Percentiles rank a stretch among this genome's conserved stretches.
These are phyloP conservation scores for Cystofilobasidium bisporidii DNA, from an alignment of 768 basidiomycete genomes.

Conservation along the genomic window DNA sequence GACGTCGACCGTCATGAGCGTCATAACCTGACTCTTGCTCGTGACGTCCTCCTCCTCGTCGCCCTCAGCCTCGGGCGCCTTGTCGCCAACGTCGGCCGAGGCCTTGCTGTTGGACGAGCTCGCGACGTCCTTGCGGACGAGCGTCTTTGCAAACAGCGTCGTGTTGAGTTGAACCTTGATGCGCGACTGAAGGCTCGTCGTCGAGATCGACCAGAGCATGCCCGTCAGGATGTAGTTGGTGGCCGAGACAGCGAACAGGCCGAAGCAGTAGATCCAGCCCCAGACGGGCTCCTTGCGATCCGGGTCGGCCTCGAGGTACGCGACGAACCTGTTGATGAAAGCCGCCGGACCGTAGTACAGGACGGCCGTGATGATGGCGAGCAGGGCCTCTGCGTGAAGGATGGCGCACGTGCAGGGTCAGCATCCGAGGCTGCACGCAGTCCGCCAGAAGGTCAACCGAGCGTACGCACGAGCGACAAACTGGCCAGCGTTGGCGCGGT, in stretches of 20 bases:
- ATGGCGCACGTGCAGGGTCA: not conserved
- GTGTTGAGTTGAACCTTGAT: conserved; percentile 70
- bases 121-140: conserved; percentile 73
- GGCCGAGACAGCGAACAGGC: conserved; percentile 36
- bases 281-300: conserved; percentile 50
- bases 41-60: conserved; percentile 48
- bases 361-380: conserved; percentile 37
- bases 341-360: conserved; percentile 44
- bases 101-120: conserved; percentile 36
- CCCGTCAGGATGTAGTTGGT: conserved; percentile 41
- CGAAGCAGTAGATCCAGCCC: conserved; percentile 58
- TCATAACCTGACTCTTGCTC: conserved; percentile 64
- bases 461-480: conserved; percentile 35
- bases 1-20: conserved; percentile 84
- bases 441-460: too few species aligned
- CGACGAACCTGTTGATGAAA: conserved; percentile 54
- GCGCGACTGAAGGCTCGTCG: conserved; percentile 59
- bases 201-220: conserved; percentile 52
- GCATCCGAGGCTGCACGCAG: not conserved
- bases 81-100: conserved; percentile 19
- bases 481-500: conserved; percentile 33
- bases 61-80: conserved; percentile 48
- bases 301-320: conserved; percentile 58
- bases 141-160: conserved; percentile 73
- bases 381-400: conserved; percentile 29